Conservation (phyloP, 208 protist species). For the Entamoeba dispar region DNA sequence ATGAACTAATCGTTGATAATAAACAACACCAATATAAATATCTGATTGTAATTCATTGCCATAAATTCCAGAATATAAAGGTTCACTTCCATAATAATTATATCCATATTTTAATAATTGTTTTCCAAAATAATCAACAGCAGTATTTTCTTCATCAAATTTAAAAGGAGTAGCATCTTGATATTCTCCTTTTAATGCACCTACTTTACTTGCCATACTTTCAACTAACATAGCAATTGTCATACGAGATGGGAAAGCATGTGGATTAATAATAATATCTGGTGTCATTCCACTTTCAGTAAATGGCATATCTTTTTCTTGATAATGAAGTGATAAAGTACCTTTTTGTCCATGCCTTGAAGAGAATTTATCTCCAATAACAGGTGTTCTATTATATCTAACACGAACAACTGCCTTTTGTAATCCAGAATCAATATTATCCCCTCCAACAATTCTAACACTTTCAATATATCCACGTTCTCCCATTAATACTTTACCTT, state of each 20-base stretch:
- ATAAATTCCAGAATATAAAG: conserved; percentile 58
- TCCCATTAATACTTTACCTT: conserved; percentile 27
- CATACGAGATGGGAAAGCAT: conserved; percentile 99
- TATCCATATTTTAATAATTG: conserved; percentile 69
- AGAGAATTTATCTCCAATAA: conserved; percentile 98
- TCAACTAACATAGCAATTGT: conserved; percentile 92
- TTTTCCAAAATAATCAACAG: conserved; percentile 76
- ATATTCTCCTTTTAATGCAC: conserved; percentile 66
- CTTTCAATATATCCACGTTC: conserved; percentile 35
- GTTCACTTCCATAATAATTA: conserved; percentile 64
- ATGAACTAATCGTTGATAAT: conserved; percentile 96
- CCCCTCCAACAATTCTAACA: conserved; percentile 27
- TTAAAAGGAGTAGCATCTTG: conserved; percentile 74
- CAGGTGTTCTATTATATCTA: conserved; percentile 71
- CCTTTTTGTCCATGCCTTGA: conserved; percentile 97
- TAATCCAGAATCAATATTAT: background rate
- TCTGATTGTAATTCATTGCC: conserved; percentile 76
- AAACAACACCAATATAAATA: conserved; percentile 76
- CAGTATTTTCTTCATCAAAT: conserved; percentile 50
- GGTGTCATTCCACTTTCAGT: conserved; percentile 28
- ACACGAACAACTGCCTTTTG: background rate
- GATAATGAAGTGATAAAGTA: conserved; percentile 72
- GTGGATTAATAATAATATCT: conserved; percentile 99
- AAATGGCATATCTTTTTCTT: conserved; percentile 50
- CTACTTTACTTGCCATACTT: conserved; percentile 78